Conservation (phyloP, 495 filamentous ascomycete genomes). For the Tetracladium marchalianum region DNA sequence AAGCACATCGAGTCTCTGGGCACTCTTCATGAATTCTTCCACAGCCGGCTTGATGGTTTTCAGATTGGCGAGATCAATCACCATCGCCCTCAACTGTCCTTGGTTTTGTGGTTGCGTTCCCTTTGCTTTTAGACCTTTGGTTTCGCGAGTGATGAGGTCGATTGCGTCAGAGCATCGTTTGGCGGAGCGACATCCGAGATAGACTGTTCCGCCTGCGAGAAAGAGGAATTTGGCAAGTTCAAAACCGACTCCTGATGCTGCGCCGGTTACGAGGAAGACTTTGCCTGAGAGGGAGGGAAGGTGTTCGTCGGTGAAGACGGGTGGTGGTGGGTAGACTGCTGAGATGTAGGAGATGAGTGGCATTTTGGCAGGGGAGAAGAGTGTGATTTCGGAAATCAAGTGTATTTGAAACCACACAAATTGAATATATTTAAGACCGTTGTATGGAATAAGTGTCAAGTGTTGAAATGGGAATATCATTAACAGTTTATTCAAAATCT, state of each 20-base stretch:
- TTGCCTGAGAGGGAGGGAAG: constrained; percentile 8
- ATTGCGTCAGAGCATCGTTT: constrained; percentile 27
- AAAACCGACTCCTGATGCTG: constrained; percentile 24
- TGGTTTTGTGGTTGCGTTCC: neutral
- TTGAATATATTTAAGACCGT: neutral
- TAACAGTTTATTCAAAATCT: too few relatives aligned
- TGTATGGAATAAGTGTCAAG: neutral
- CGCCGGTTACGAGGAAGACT: constrained; percentile 13
- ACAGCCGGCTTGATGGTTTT: constrained; percentile 31
- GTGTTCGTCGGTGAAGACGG: constrained; percentile 11
- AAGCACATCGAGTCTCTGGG: constrained; percentile 37
- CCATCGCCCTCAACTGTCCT: constrained; percentile 32
- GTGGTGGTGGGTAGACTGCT: constrained; percentile 8
- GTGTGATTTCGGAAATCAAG: neutral
- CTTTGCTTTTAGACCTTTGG: neutral
- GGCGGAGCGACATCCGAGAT: constrained; percentile 23
- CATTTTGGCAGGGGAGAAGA: neutral
- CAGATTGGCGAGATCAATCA: constrained; percentile 35
- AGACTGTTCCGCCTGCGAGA: constrained; percentile 26
- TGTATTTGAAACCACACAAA: neutral
- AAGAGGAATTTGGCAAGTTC: constrained; percentile 34
- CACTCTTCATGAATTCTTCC: constrained; percentile 27
- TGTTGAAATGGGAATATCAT: too few relatives aligned
- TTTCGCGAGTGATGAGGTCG: constrained; percentile 15
- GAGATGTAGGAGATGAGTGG: neutral